These are phyloP conservation scores for Strobilomyces confusus DNA, from an alignment of 768 basidiomycete species.

Conservation along the genomic window DNA sequence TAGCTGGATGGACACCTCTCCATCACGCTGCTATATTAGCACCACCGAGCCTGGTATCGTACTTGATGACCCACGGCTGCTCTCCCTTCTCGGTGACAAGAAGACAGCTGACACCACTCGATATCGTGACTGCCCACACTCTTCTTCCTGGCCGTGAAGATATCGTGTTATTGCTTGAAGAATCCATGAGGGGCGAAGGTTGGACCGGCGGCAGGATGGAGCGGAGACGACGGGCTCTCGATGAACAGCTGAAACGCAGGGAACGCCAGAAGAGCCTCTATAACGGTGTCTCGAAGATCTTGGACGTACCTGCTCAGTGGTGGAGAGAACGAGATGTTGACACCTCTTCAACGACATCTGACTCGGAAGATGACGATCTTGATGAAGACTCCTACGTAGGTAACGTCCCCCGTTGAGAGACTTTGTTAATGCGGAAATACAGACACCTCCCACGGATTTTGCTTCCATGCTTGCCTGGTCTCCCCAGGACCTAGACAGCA, in stretches of 20 bases:
- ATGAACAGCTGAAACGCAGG: conserved; percentile 53
- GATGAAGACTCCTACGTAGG: conserved; percentile 49
- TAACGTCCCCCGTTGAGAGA: conserved; percentile 1
- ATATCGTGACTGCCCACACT: conserved; percentile 84
- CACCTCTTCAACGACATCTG: conserved; percentile 40
- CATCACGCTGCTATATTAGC: conserved; percentile 88
- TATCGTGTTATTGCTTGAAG: conserved; percentile 81
- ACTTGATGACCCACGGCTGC: conserved; percentile 89
- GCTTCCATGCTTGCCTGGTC: conserved; percentile 93
- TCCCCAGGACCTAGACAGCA: conserved; percentile 67
- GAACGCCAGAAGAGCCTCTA: conserved; percentile 53
- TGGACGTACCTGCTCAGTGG: conserved; percentile 59
- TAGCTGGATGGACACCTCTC: conserved; percentile 93
- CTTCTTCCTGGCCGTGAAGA: conserved; percentile 79
- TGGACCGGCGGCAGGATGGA: conserved; percentile 80
- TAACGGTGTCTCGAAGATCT: conserved; percentile 52
- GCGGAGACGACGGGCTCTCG: conserved; percentile 54
- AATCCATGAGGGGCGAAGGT: conserved; percentile 82
- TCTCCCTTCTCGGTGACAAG: conserved; percentile 75
- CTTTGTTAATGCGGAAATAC: conserved; percentile 13
- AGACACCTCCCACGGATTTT: conserved; percentile 76
- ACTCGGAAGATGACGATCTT: conserved; percentile 48
- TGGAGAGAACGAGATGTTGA: conserved; percentile 55
- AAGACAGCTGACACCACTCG: conserved; percentile 80
- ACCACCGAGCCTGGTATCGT: conserved; percentile 87